A percentile compares a stretch with the other conserved stretches of the same genome.
Conservation (phyloP, 441 rosid genomes). For the Erysimum cheiri region DNA sequence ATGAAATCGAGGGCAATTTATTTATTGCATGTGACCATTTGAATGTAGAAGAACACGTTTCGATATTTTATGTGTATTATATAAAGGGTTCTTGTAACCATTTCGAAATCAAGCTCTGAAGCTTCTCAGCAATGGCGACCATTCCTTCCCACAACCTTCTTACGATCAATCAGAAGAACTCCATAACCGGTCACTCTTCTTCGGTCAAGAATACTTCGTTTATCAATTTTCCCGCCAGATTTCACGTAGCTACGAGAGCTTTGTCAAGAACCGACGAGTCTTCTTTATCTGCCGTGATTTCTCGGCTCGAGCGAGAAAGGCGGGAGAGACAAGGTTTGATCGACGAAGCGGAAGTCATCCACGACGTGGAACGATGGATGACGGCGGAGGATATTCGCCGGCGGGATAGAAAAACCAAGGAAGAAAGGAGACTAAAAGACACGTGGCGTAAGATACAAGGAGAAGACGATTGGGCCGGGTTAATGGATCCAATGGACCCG, state of each 20-base stretch:
- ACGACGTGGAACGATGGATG: slow-evolving; percentile 29
- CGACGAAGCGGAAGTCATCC: slow-evolving; percentile 5
- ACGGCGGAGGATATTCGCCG: slow-evolving; percentile 42
- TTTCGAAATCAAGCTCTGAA: slow-evolving; percentile 18
- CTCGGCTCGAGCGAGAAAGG: slow-evolving; percentile 45
- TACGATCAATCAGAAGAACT: slow-evolving; percentile 24
- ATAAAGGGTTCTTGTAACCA: background rate
- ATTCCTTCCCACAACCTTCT: slow-evolving; percentile 45
- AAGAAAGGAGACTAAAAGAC: slow-evolving; percentile 48
- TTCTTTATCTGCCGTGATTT: slow-evolving; percentile 49
- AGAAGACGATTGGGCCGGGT: slow-evolving; percentile 59
- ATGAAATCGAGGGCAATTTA: slow-evolving; percentile 4
- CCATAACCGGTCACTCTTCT: background rate
- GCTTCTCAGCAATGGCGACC: slow-evolving; percentile 52
- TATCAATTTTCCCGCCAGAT: slow-evolving; percentile 16
- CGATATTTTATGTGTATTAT: background rate
- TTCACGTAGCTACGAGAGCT: slow-evolving; percentile 38
- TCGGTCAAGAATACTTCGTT: background rate
- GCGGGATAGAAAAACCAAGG: slow-evolving; percentile 31
- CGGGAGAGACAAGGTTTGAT: slow-evolving; percentile 28
- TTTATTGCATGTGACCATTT: slow-evolving; percentile 9
- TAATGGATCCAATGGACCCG: slow-evolving; percentile 70
- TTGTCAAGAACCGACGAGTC: slow-evolving; percentile 44
- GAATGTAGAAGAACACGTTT: slow-evolving; percentile 11
- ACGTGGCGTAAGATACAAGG: slow-evolving; percentile 67